Evolutionary conservation across 2,329 filamentous ascomycete species (phyloP).

Genomic region (Fusarium stilboides): DNA sequence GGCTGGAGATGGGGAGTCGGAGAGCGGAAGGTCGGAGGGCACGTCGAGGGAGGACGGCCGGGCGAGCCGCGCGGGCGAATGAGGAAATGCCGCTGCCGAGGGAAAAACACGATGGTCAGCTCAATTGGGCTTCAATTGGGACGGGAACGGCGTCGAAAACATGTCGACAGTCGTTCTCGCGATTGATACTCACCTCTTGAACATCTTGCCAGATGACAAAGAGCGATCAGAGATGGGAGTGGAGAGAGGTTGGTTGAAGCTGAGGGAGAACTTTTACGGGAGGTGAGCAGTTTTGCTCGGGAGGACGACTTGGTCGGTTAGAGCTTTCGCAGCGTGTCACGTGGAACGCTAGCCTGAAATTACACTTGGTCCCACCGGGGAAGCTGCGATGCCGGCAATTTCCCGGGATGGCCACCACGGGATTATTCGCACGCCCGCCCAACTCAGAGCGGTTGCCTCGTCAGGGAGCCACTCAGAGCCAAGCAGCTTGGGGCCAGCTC

Average conservation of each 20-base stretch:
- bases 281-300: constrained; percentile 65
- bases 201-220: constrained; percentile 82
- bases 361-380: constrained; percentile 39
- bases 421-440: constrained; percentile 47
- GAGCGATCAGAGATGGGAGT: constrained; percentile 73
- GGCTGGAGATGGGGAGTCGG: constrained; percentile 69
- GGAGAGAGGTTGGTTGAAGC: constrained; percentile 69
- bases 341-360: constrained; percentile 55
- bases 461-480: constrained; percentile 24
- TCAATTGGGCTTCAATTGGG: constrained; percentile 68
- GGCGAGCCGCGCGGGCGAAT: constrained; percentile 74
- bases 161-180: constrained; percentile 51
- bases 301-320: constrained; percentile 61
- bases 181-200: constrained; percentile 79
- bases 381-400: constrained; percentile 52
- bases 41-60: constrained; percentile 71
- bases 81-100: constrained; percentile 75
- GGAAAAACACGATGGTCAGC: constrained; percentile 52
- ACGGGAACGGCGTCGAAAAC: constrained; percentile 40
- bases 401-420: constrained; percentile 48
- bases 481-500: constrained; percentile 5
- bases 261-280: constrained; percentile 65
- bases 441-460: constrained; percentile 24
- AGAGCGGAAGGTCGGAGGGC: constrained; percentile 70
- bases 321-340: constrained; percentile 60